Conservation (phyloP, 2,329 filamentous ascomycete genomes). For the Penicillium psychrosexuale region DNA sequence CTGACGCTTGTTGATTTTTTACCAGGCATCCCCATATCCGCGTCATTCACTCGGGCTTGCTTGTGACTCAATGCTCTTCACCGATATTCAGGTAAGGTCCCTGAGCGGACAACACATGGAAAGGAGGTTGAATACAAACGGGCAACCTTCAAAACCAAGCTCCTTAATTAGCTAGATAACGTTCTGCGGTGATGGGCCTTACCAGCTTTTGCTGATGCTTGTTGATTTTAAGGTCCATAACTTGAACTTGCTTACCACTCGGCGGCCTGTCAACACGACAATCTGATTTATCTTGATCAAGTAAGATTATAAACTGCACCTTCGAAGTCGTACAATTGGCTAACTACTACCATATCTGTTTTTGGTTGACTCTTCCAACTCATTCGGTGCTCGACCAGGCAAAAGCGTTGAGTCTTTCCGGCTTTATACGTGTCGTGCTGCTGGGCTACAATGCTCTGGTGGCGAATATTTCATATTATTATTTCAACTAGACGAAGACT, state of each 20-base stretch:
- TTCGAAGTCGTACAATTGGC: not conserved
- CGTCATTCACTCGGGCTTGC: not conserved
- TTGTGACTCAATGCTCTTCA: too few relatives aligned
- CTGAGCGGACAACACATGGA: not conserved
- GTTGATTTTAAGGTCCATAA: not conserved
- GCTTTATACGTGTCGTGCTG: not conserved
- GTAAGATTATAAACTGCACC: not conserved
- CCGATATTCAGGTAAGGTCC: not conserved
- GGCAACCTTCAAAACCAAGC: not conserved
- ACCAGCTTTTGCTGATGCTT: not conserved
- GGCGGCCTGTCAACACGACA: not conserved
- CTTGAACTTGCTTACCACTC: not conserved
- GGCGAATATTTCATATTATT: not conserved
- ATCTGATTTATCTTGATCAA: too few relatives aligned
- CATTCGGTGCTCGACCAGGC: too few relatives aligned
- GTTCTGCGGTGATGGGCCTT: not conserved
- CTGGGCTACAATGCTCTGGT: too few relatives aligned
- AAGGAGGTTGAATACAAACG: not conserved
- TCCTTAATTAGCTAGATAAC: not conserved
- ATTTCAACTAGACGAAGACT: not conserved
- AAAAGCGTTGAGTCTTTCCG: too few relatives aligned
- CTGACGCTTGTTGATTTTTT: not conserved
- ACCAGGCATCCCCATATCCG: not conserved
- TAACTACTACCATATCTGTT: not conserved
- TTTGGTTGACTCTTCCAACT: not conserved